These are phyloP conservation scores for Diophrys sp. DNA, from an alignment of 73 alveolate genomes.

Conservation along the genomic window DNA sequence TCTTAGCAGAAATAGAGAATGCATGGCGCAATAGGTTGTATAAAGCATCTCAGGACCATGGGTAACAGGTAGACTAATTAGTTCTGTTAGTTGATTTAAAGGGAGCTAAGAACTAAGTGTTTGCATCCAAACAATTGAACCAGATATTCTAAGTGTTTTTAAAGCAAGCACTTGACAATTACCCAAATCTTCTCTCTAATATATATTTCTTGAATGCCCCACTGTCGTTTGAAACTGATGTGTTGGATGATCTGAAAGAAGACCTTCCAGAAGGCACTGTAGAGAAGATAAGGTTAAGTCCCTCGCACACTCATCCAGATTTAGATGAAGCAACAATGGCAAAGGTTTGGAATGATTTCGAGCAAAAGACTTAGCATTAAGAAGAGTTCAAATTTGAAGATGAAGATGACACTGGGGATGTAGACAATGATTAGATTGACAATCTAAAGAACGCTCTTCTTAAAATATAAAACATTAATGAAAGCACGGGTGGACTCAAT, in stretches of 20 bases:
- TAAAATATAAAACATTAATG: not conserved
- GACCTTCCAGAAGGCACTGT: not conserved
- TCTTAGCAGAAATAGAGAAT: too few relatives aligned
- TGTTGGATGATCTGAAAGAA: not conserved
- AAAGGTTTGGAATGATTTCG: not conserved
- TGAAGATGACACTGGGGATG: not conserved
- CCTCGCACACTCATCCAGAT: not conserved
- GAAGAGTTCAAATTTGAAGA: not conserved
- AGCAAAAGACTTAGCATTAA: not conserved
- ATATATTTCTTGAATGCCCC: not conserved
- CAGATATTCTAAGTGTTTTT: not conserved
- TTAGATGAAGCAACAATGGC: not conserved
- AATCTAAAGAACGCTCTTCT: not conserved
- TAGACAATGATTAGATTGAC: not conserved
- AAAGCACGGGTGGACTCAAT: not conserved
- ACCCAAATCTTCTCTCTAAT: not conserved
- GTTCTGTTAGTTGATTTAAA: not conserved
- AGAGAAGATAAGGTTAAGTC: not conserved
- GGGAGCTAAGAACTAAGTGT: not conserved
- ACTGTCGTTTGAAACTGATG: not conserved
- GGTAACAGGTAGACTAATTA: not conserved
- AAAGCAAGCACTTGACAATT: not conserved
- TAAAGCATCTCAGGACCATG: too few relatives aligned
- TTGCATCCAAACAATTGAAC: not conserved
- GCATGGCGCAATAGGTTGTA: too few relatives aligned